A percentile compares a stretch with the other conserved stretches of the same genome.
phyloP scores from a whole-genome alignment of 2,329 filamentous ascomycete species.

The Pseudogymnoascus sp. region DNA sequence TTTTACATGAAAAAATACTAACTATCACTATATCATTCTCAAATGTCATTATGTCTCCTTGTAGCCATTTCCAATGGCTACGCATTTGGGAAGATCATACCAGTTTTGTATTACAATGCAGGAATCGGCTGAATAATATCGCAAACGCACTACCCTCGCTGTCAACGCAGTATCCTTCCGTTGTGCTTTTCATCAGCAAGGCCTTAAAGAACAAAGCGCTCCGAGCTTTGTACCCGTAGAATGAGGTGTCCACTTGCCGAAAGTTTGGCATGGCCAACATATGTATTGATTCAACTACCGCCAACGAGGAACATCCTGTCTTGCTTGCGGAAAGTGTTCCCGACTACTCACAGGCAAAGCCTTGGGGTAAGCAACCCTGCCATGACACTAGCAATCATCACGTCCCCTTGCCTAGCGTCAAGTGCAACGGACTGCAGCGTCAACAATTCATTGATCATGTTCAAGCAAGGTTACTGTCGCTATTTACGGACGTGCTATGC shows the following conservation, averaged over 20 bases:
- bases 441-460: constrained; percentile 15
- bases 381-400: constrained; percentile 15
- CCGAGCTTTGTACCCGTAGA: constrained; percentile 16
- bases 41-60: background rate
- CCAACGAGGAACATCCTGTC: constrained; percentile 15
- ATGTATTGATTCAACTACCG: constrained; percentile 14
- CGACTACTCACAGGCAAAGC: constrained; percentile 10
- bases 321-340: constrained; percentile 17
- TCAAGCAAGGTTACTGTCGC: constrained; percentile 17
- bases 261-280: constrained; percentile 18
- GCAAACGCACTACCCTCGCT: constrained; percentile 13
- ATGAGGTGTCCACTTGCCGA: constrained; percentile 14
- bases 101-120: constrained; percentile 13
- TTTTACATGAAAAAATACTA: background rate
- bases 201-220: constrained; percentile 14
- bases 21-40: background rate
- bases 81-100: constrained; percentile 14
- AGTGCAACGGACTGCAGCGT: constrained; percentile 1
- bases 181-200: constrained; percentile 17
- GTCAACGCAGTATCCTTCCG: constrained; percentile 14
- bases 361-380: constrained; percentile 14
- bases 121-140: constrained; percentile 16
- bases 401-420: constrained; percentile 12
- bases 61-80: constrained; percentile 16
- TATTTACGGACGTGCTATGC: constrained; percentile 23